Conservation (phyloP, 2,329 filamentous ascomycete species). For the Hymenotorrendiella dingleyae region DNA sequence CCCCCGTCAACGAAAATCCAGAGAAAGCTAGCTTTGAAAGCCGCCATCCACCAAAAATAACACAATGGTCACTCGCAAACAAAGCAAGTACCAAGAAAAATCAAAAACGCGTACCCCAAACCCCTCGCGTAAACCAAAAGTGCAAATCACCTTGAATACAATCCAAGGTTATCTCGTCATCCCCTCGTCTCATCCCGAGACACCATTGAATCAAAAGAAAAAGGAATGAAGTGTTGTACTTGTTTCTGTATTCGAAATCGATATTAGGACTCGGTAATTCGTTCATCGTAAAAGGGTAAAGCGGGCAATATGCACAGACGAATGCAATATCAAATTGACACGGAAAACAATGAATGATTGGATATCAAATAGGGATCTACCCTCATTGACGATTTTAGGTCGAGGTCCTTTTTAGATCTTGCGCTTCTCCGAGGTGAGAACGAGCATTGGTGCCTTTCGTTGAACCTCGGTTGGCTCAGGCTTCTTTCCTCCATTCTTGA, state of each 20-base stretch:
- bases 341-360: constrained; percentile 26
- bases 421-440: constrained; percentile 88
- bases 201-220: constrained; percentile 8
- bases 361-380: constrained; percentile 31
- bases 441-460: constrained; percentile 79
- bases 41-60: constrained; percentile 1
- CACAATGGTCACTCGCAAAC: constrained; percentile 10
- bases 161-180: constrained; percentile 18
- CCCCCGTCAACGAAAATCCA: background rate
- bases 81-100: background rate
- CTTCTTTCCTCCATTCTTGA: constrained; percentile 55
- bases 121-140: constrained; percentile 11
- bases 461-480: constrained; percentile 53
- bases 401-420: constrained; percentile 53
- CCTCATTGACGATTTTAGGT: constrained; percentile 22
- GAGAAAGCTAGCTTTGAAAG: background rate
- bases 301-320: constrained; percentile 32
- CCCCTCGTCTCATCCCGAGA: constrained; percentile 7
- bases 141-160: constrained; percentile 16
- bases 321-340: constrained; percentile 35
- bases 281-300: constrained; percentile 28
- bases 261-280: constrained; percentile 26
- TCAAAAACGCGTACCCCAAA: constrained; percentile 21
- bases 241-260: constrained; percentile 18
- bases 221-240: constrained; percentile 17